Conservation (phyloP, 345 rosid genomes). For the Citropsis articulata region DNA sequence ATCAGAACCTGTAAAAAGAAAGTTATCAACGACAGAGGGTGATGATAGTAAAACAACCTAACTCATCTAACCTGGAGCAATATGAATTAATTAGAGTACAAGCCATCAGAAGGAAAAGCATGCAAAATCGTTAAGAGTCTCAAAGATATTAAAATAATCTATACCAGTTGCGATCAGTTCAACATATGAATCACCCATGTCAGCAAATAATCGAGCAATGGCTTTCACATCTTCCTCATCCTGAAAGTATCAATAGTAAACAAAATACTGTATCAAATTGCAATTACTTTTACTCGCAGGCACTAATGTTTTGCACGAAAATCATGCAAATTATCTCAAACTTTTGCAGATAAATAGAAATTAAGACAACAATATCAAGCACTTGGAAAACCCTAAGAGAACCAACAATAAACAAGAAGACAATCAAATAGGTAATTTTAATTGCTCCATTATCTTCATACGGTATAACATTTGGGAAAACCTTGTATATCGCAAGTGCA, state of each 20-base stretch:
- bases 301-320: not conserved
- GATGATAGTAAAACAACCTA: slow-evolving; percentile 13
- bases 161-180: slow-evolving; percentile 94
- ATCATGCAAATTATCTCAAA: not conserved
- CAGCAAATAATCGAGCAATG: slow-evolving; percentile 94
- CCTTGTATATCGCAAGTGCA: not conserved
- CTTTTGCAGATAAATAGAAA: not conserved
- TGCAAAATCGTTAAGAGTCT: not conserved
- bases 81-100: not conserved
- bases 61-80: slow-evolving; percentile 9
- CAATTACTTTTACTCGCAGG: not conserved
- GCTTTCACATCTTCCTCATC: slow-evolving; percentile 99
- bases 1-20: slow-evolving; percentile 60
- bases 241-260: slow-evolving; percentile 38
- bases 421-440: not conserved
- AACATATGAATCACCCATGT: slow-evolving; percentile 96
- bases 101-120: slow-evolving; percentile 18
- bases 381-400: not conserved
- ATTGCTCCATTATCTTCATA: not conserved
- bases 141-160: not conserved
- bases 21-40: not conserved
- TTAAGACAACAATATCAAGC: not conserved
- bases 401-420: slow-evolving; percentile 1
- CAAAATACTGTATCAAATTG: slow-evolving; percentile 3
- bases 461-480: not conserved